Conservation (phyloP, 306 rosid genomes). For the Trichosanthes cucumerina region DNA sequence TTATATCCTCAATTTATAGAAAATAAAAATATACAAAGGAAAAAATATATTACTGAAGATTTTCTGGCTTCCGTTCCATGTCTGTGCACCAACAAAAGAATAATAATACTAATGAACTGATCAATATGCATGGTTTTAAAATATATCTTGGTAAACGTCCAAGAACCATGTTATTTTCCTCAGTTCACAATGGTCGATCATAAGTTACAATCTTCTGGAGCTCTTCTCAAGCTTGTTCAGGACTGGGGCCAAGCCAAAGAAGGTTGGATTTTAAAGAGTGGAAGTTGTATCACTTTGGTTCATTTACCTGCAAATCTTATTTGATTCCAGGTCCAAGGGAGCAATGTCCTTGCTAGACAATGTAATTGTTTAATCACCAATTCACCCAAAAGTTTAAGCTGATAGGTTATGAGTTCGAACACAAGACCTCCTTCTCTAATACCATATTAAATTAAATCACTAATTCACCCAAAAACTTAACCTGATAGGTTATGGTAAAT, state of each 20-base stretch:
- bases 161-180: background rate
- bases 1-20: background rate
- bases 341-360: background rate
- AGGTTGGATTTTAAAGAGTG: background rate
- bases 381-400: no score
- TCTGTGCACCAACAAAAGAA: background rate
- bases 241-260: background rate
- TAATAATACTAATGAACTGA: background rate
- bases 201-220: background rate
- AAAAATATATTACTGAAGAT: background rate
- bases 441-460: no score
- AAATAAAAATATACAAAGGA: background rate
- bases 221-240: background rate
- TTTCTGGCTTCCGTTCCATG: background rate
- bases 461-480: no score
- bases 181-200: background rate
- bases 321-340: background rate
- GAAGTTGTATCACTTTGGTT: background rate
- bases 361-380: no score
- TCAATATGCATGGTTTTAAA: background rate
- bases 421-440: no score
- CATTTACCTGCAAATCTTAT: background rate
- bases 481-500: no score
- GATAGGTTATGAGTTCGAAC: no score
- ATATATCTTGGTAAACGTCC: background rate